Conservation (phyloP, 1,139 yeast species). For the Debaryomyces fabryi region DNA sequence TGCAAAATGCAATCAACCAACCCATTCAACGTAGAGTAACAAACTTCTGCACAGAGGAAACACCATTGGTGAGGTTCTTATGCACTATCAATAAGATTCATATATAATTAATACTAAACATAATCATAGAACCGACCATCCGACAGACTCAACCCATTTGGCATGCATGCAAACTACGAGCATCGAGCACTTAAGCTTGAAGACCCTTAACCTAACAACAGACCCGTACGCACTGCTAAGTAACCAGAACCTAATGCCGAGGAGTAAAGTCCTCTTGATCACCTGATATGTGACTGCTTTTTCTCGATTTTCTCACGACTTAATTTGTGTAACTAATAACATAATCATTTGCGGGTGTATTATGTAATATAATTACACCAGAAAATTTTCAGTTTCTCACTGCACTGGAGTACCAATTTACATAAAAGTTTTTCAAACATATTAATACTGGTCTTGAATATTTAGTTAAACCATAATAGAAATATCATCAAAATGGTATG, state of each 20-base stretch:
- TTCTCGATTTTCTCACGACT: neutral
- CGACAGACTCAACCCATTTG: too few relatives aligned
- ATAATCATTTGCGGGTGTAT: neutral
- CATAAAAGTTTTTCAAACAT: slow-evolving; percentile 10
- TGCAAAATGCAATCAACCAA: neutral
- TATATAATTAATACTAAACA: too few relatives aligned
- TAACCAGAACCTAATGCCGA: neutral
- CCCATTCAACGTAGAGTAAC: neutral
- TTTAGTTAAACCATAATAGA: slow-evolving; percentile 19
- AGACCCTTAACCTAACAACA: neutral
- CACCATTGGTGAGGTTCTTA: too few relatives aligned
- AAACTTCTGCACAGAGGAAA: too few relatives aligned
- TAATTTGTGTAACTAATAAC: slow-evolving; percentile 4
- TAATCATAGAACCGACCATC: too few relatives aligned
- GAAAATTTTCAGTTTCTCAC: slow-evolving; percentile 10
- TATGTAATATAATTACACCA: slow-evolving; percentile 7
- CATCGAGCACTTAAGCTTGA: too few relatives aligned
- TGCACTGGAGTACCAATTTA: slow-evolving; percentile 4
- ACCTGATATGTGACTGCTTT: slow-evolving; percentile 14
- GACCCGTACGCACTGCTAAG: too few relatives aligned
- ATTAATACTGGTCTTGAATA: slow-evolving; percentile 2
- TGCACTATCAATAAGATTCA: too few relatives aligned
- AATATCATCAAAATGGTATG: slow-evolving; percentile 38
- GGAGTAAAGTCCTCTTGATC: neutral
- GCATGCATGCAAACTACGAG: too few relatives aligned